phyloP scores from a whole-genome alignment of 2,329 filamentous ascomycete genomes.

The Chrysoporthe deuterocubensis region DNA sequence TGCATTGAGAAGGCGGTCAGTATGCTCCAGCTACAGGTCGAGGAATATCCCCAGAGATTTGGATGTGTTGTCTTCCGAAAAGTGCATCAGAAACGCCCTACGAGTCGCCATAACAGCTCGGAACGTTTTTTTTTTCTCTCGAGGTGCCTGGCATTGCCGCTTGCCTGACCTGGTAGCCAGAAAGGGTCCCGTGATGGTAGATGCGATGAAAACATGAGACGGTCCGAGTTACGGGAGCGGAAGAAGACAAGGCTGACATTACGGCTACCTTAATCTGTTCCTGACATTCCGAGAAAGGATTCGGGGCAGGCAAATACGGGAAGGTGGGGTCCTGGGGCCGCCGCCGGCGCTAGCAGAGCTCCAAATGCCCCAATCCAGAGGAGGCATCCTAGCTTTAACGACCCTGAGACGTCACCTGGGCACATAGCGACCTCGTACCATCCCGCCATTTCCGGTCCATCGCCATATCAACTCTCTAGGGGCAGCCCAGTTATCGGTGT shows the following conservation, averaged over 20 bases:
- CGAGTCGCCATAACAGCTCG: neutral
- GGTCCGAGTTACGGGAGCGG: neutral
- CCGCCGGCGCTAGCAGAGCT: slow-evolving; percentile 1
- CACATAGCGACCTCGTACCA: neutral
- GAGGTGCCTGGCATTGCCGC: neutral
- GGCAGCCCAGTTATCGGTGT: neutral
- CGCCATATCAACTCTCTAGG: neutral
- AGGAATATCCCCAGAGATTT: neutral
- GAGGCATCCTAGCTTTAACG: neutral
- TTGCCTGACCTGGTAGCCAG: neutral
- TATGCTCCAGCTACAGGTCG: neutral
- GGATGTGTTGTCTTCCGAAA: neutral
- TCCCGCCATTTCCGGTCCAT: neutral
- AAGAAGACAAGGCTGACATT: neutral
- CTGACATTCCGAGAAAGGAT: slow-evolving; percentile 1
- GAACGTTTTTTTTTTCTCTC: neutral
- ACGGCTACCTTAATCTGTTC: neutral
- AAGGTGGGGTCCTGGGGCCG: slow-evolving; percentile 4
- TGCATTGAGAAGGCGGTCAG: slow-evolving; percentile 2
- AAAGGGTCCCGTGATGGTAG: neutral
- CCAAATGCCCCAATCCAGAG: slow-evolving; percentile 10
- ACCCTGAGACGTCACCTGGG: slow-evolving; percentile 5
- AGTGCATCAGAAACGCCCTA: neutral
- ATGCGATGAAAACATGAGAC: slow-evolving; percentile 8
- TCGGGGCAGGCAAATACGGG: neutral